Evolutionary conservation across 176 grass and related monocot genomes (phyloP).

Genomic region (Chrysopogon serrulatus): DNA sequence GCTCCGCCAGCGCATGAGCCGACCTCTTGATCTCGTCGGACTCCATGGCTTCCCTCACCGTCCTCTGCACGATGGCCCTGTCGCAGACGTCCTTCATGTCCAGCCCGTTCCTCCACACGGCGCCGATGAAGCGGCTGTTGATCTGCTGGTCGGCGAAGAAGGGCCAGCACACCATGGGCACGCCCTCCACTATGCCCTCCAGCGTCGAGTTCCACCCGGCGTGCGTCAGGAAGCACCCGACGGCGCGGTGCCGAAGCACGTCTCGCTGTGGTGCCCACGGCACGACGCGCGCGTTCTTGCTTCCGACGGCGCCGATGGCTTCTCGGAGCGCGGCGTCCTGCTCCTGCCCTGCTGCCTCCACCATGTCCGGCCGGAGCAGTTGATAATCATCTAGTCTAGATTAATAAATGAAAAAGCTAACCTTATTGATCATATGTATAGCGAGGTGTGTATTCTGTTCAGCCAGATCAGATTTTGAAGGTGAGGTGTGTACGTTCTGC

Average conservation of each 20-base stretch:
- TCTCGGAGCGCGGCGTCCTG: background rate
- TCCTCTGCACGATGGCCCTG: slow-evolving; percentile 36
- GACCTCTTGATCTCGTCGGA: slow-evolving; percentile 16
- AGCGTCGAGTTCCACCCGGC: slow-evolving; percentile 63
- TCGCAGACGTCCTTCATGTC: slow-evolving; percentile 54
- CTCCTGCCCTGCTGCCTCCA: background rate
- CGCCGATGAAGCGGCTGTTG: slow-evolving; percentile 37
- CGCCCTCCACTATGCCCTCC: slow-evolving; percentile 35
- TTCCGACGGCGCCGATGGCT: background rate
- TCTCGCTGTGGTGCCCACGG: slow-evolving; percentile 57
- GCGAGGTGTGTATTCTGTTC: too few species aligned
- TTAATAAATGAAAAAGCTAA: too few species aligned
- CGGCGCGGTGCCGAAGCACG: slow-evolving; percentile 48
- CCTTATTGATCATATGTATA: too few species aligned
- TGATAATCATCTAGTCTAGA: too few species aligned
- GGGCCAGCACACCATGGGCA: slow-evolving; percentile 61
- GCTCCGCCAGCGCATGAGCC: slow-evolving; percentile 9
- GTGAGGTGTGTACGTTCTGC: too few species aligned
- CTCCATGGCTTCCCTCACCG: slow-evolving; percentile 46
- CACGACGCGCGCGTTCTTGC: background rate
- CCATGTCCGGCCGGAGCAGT: background rate
- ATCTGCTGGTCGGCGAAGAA: slow-evolving; percentile 49
- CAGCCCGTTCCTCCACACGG: slow-evolving; percentile 48
- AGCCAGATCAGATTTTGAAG: too few species aligned
- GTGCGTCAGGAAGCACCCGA: slow-evolving; percentile 75